phyloP scores from a whole-genome alignment of 2,329 filamentous ascomycete genomes.

The Acephala macrosclerotiorum region DNA sequence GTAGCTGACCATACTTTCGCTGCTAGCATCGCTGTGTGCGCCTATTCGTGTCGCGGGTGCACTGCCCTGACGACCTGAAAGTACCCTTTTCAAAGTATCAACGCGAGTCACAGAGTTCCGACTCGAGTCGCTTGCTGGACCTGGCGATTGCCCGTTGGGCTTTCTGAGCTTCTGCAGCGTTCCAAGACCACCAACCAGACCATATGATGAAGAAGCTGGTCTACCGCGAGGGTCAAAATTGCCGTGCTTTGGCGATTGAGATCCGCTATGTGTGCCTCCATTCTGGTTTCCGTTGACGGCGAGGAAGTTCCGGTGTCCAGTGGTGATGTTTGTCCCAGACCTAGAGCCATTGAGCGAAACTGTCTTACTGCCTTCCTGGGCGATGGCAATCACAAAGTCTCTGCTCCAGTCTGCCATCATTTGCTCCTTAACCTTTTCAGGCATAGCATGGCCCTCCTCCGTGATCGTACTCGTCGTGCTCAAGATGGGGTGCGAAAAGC shows the following conservation, averaged over 20 bases:
- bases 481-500: conserved; percentile 67
- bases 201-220: conserved; percentile 42
- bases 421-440: conserved; percentile 72
- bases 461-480: conserved; percentile 53
- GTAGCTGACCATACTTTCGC: conserved; percentile 76
- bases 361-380: conserved; percentile 74
- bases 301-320: conserved; percentile 59
- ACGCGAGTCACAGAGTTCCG: conserved; percentile 64
- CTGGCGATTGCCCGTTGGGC: conserved; percentile 59
- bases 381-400: conserved; percentile 72
- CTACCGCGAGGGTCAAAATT: conserved; percentile 35
- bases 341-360: conserved; percentile 80
- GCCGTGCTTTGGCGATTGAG: conserved; percentile 51
- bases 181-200: conserved; percentile 43
- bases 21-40: conserved; percentile 60
- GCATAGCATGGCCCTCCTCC: conserved; percentile 63
- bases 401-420: conserved; percentile 84
- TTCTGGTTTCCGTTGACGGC: conserved; percentile 61
- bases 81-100: conserved; percentile 68
- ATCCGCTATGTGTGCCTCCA: conserved; percentile 47
- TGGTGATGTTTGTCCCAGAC: conserved; percentile 59
- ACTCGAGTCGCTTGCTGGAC: conserved; percentile 50
- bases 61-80: conserved; percentile 57
- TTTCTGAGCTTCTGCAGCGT: conserved; percentile 57
- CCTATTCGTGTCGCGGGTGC: conserved; percentile 48